Conservation (phyloP, 2,329 filamentous ascomycete species). For the Eutypa lata region DNA sequence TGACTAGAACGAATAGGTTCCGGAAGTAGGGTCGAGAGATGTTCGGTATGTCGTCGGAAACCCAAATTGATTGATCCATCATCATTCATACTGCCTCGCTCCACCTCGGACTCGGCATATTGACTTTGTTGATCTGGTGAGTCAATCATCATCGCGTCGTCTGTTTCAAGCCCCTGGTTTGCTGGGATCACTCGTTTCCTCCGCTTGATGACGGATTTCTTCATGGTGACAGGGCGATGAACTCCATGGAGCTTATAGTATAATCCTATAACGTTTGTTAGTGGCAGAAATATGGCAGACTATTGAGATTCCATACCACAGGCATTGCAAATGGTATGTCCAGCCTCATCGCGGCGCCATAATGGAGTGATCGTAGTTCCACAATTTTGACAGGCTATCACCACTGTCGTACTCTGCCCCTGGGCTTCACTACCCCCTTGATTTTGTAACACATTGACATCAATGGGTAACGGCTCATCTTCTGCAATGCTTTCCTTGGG, state of each 20-base stretch:
- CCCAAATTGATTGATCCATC: conserved; percentile 65
- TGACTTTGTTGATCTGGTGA: conserved; percentile 40
- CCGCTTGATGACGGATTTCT: conserved; percentile 94
- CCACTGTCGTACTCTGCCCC: conserved; percentile 54
- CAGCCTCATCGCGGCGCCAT: conserved; percentile 90
- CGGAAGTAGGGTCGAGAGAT: conserved; percentile 44
- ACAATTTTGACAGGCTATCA: conserved; percentile 96
- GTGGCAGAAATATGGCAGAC: conserved; percentile 12
- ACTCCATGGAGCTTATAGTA: conserved; percentile 96
- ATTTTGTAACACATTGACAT: conserved; percentile 45
- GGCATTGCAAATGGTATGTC: conserved; percentile 97
- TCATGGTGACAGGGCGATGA: conserved; percentile 96
- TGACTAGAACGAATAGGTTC: conserved; percentile 42
- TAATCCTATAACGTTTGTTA: conserved; percentile 57
- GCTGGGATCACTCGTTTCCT: conserved; percentile 92
- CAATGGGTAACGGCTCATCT: conserved; percentile 41
- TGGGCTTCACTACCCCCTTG: conserved; percentile 26
- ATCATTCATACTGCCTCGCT: conserved; percentile 57
- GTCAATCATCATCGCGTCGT: conserved; percentile 44
- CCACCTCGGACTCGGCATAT: conserved; percentile 36
- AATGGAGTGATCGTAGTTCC: conserved; percentile 93
- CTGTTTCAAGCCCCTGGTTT: conserved; percentile 43
- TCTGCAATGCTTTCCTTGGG: conserved; percentile 25
- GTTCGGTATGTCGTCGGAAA: conserved; percentile 46
- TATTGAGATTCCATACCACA: conserved; percentile 67